A percentile compares a stretch with the other conserved stretches of the same genome.
phyloP scores from a whole-genome alignment of 768 basidiomycete genomes.

The Termitomyces sp. region DNA sequence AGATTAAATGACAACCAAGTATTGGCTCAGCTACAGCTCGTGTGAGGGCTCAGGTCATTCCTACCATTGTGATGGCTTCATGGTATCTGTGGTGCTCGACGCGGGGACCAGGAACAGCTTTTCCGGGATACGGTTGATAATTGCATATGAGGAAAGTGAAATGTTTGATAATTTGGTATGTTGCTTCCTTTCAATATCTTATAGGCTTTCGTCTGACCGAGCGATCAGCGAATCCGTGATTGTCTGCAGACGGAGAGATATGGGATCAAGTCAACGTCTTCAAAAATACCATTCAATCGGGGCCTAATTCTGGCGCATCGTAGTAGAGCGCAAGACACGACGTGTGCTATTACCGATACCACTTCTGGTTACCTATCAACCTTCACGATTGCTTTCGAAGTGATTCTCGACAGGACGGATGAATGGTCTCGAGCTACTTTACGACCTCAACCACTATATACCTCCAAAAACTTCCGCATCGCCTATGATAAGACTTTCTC shows the following conservation, averaged over 20 bases:
- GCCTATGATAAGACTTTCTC: slow-evolving; percentile 1
- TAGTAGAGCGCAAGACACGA: too few relatives aligned
- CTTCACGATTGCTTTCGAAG: background rate
- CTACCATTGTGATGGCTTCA: slow-evolving; percentile 4
- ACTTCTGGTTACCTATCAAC: background rate
- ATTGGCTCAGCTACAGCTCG: slow-evolving; percentile 7
- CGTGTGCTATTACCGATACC: background rate
- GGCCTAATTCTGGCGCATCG: background rate
- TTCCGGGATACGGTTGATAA: slow-evolving; percentile 6
- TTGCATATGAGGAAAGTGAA: slow-evolving; percentile 8
- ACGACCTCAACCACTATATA: background rate
- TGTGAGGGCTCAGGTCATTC: slow-evolving; percentile 8
- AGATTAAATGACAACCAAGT: background rate
- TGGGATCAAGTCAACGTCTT: background rate
- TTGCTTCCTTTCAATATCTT: background rate
- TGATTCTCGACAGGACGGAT: background rate
- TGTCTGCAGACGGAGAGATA: slow-evolving; percentile 1
- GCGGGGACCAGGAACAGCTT: slow-evolving; percentile 1
- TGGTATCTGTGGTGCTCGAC: slow-evolving; percentile 13
- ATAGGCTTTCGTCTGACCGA: background rate
- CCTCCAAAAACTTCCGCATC: background rate
- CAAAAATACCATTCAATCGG: background rate
- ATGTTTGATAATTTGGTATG: slow-evolving; percentile 7
- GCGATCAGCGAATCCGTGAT: background rate
- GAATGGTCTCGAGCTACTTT: background rate